phyloP scores from a whole-genome alignment of 495 filamentous ascomycete species.

The Aspergillus carlsbadensis region DNA sequence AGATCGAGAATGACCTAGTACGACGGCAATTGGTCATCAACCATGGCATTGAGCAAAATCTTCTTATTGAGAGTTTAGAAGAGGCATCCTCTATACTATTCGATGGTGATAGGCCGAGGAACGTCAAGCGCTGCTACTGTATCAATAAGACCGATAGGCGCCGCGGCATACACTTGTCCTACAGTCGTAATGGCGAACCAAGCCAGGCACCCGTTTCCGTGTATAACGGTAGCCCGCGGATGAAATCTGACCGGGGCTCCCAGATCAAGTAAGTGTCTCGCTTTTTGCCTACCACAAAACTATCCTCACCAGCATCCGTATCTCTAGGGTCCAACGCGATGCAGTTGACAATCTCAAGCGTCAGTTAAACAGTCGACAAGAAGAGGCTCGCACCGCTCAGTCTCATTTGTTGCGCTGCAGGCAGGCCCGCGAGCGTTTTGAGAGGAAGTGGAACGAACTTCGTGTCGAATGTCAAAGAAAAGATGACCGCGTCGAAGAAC shows the following conservation, averaged over 20 bases:
- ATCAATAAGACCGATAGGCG: constrained; percentile 57
- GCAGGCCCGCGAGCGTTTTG: constrained; percentile 41
- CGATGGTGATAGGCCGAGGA: constrained; percentile 55
- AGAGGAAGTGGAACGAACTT: constrained; percentile 46
- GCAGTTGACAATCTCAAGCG: constrained; percentile 41
- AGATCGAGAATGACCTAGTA: constrained; percentile 78
- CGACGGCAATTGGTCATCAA: constrained; percentile 81
- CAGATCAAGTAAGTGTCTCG: constrained; percentile 53
- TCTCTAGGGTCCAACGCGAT: constrained; percentile 43
- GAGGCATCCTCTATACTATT: constrained; percentile 72
- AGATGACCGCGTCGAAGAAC: constrained; percentile 55
- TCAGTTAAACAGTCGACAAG: constrained; percentile 37
- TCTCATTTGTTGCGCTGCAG: constrained; percentile 34
- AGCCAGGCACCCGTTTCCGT: constrained; percentile 53
- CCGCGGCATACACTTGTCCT: constrained; percentile 63
- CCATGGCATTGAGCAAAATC: constrained; percentile 77
- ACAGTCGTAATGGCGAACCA: constrained; percentile 51
- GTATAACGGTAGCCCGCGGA: constrained; percentile 57
- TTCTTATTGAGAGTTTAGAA: constrained; percentile 66
- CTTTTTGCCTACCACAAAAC: background rate
- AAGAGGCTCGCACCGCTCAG: constrained; percentile 31
- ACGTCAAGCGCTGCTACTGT: constrained; percentile 70
- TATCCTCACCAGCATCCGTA: background rate
- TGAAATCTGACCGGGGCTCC: constrained; percentile 74
- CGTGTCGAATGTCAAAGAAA: constrained; percentile 56